These are phyloP conservation scores for Microbotryomycetes sp. DNA, from an alignment of 1,284 basidiomycete species.

Conservation along the genomic window DNA sequence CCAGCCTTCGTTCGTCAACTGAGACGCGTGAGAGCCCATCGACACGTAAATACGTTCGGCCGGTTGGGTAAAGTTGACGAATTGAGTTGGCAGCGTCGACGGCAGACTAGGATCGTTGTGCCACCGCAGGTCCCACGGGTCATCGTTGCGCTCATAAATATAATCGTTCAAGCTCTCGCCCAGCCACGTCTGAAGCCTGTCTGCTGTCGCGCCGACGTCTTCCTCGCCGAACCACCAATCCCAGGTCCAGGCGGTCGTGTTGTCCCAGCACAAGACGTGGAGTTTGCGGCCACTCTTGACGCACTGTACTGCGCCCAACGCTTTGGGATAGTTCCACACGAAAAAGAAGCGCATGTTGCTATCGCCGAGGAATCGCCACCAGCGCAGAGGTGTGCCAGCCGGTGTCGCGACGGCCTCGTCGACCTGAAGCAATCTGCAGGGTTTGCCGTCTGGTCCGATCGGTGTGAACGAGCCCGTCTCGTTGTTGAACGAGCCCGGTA, in stretches of 20 bases:
- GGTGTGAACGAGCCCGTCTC: neutral
- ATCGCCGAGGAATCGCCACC: slow-evolving; percentile 2
- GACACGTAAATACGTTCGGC: slow-evolving; percentile 1
- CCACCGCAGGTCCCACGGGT: slow-evolving; percentile 1
- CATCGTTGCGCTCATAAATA: slow-evolving; percentile 1
- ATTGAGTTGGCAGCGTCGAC: neutral
- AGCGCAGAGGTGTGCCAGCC: neutral
- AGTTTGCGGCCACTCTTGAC: neutral
- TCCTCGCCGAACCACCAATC: slow-evolving; percentile 1
- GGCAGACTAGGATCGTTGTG: neutral
- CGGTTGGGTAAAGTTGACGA: neutral
- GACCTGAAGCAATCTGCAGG: neutral
- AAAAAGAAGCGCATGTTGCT: slow-evolving; percentile 1
- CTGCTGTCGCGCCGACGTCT: neutral
- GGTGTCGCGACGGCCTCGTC: neutral
- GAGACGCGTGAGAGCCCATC: neutral
- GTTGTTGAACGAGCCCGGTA: neutral
- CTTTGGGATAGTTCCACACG: neutral
- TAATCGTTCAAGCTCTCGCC: neutral
- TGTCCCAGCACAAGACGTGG: slow-evolving; percentile 1
- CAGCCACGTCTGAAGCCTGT: neutral
- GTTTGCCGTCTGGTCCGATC: neutral
- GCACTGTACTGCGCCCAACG: neutral
- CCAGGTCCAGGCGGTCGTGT: neutral
- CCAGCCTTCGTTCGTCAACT: neutral